Percentiles rank a stretch among this genome's conserved stretches.
Evolutionary conservation across 1,139 yeast species (phyloP).

Genomic region (Hyphopichia khmerensis): DNA sequence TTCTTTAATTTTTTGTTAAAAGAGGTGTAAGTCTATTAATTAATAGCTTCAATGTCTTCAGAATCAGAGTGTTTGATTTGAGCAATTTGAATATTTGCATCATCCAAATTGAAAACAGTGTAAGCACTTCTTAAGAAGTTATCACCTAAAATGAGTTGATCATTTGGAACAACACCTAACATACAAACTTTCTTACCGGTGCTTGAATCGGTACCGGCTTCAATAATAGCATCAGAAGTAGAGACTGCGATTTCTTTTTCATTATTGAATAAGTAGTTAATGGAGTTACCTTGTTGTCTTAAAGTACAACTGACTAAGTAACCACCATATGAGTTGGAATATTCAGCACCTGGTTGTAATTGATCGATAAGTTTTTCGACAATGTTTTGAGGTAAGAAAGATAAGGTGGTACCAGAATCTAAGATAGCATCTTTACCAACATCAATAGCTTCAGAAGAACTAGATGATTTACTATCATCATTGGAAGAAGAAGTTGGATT

Average conservation of each 20-base stretch:
- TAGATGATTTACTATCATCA: slow-evolving; percentile 5
- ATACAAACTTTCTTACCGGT: slow-evolving; percentile 12
- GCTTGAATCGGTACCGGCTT: slow-evolving; percentile 10
- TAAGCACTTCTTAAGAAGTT: slow-evolving; percentile 39
- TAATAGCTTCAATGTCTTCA: slow-evolving; percentile 18
- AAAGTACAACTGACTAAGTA: slow-evolving; percentile 30
- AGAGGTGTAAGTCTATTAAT: not conserved
- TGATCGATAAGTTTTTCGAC: slow-evolving; percentile 13
- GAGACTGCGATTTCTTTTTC: slow-evolving; percentile 24
- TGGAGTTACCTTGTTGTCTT: slow-evolving; percentile 20
- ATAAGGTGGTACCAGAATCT: slow-evolving; percentile 43
- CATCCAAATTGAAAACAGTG: slow-evolving; percentile 39
- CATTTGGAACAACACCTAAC: slow-evolving; percentile 16
- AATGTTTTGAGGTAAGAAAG: slow-evolving; percentile 22
- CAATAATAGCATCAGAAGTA: slow-evolving; percentile 18
- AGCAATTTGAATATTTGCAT: slow-evolving; percentile 35
- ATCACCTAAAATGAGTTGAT: slow-evolving; percentile 27
- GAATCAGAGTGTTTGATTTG: slow-evolving; percentile 31
- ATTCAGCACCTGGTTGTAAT: slow-evolving; percentile 18
- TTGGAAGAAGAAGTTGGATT: not conserved
- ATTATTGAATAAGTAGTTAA: slow-evolving; percentile 26
- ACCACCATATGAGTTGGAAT: slow-evolving; percentile 13
- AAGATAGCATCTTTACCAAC: slow-evolving; percentile 25
- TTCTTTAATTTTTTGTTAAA: no score
- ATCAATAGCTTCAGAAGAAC: slow-evolving; percentile 10